Evolutionary conservation across 2,329 filamentous ascomycete genomes (phyloP).

Genomic region (Exophiala oligosperma): DNA sequence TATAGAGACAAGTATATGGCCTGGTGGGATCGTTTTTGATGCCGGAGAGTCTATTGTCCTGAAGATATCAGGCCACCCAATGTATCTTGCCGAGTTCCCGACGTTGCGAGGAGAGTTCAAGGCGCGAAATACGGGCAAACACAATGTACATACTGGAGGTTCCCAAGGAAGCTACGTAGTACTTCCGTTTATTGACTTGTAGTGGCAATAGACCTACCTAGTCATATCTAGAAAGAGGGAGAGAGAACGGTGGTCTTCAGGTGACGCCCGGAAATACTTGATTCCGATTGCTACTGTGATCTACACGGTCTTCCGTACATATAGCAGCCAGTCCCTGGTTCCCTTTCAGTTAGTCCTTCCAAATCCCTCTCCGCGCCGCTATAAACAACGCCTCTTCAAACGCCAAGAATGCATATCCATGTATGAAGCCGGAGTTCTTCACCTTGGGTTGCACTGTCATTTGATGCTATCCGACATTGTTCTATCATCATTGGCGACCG

Average conservation of each 20-base stretch:
- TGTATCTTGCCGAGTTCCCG: slow-evolving; percentile 41
- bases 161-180: slow-evolving; percentile 1
- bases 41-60: slow-evolving; percentile 38
- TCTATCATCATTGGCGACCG: background rate
- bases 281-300: too few species aligned
- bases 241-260: too few species aligned
- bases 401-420: background rate
- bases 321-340: slow-evolving; percentile 34
- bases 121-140: slow-evolving; percentile 7
- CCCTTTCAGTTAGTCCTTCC: background rate
- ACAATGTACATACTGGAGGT: slow-evolving; percentile 6
- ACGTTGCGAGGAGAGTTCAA: slow-evolving; percentile 5
- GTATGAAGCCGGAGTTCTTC: background rate
- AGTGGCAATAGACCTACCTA: background rate
- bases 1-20: slow-evolving; percentile 51
- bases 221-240: background rate
- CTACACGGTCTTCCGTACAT: too few species aligned
- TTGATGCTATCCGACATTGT: background rate
- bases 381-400: too few species aligned
- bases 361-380: background rate
- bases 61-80: slow-evolving; percentile 36
- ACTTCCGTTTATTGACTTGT: slow-evolving; percentile 4
- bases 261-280: too few species aligned
- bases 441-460: background rate
- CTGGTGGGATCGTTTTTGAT: slow-evolving; percentile 48